Evolutionary conservation across 345 rosid species (phyloP), one percentile per base, ranked within the genome.

Genomic region (Camelina sativa): DNA sequence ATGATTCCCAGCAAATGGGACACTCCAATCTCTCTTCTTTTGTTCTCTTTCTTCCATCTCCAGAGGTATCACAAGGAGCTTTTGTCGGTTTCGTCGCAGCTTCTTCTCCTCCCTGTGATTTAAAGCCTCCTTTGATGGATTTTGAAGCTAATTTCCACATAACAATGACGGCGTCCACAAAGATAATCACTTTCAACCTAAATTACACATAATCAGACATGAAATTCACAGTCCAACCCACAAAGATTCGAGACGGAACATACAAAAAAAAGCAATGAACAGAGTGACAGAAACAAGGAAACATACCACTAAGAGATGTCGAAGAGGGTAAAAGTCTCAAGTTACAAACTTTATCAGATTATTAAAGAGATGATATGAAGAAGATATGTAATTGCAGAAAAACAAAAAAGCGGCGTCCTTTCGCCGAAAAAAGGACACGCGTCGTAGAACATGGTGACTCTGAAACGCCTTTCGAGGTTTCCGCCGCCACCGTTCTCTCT

Each of bases 1-100:
- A 87, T 58, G 85, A 81, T 76, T 89, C 91, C 88, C 89, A 87
- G 72, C 95, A 89, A 48, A 89, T 78, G 0, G 95, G 88, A 74
- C 95, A 89, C 67, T 89, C 95, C 71, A 87, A 63, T 65, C 72
- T 84, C 34, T 87, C 88, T 32, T 82, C 95, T 8, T 72, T 65
- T 30, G 61, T 37, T 11, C 52, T 76, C 73, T 30, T 76, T 58
- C 60, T 66, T 35, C 65, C 87, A 50, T 83, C 80, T 28, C 72
- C 85, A 0, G 85, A 72, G 30, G 30, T 28, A 28, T 3, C 30
- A 4, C 30, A 28, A 73, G 69, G 57, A 50, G 71, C 71, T 67
- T 54, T 76, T 47, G 16, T 41, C 4, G 34, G 72, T 48, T 82
- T 84, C 65, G 41, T 44, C 11, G 10, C 25, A 16, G 67, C 62